Percentiles rank a stretch among this genome's conserved stretches.
Conservation (phyloP, 176 grass and related monocot species). For the Cenchrus americanus region DNA sequence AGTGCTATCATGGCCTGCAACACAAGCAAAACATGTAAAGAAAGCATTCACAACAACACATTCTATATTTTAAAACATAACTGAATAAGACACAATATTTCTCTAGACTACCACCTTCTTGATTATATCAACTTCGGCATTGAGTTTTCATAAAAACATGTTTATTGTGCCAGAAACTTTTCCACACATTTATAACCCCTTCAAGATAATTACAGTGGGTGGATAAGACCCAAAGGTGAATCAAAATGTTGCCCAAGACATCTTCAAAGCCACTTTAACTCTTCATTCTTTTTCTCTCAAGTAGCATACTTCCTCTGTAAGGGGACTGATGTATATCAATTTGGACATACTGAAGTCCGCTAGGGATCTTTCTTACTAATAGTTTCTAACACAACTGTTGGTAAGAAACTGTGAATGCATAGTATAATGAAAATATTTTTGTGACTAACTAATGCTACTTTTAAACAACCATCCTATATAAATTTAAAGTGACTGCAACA, state of each 20-base stretch:
- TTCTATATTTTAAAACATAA: not conserved
- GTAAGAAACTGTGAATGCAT: not conserved
- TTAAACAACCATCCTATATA: not conserved
- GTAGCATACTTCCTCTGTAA: not conserved
- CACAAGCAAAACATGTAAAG: conserved; percentile 19
- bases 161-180: not conserved
- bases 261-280: not conserved
- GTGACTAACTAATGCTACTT: not conserved
- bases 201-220: conserved; percentile 2
- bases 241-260: not conserved
- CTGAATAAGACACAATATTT: not conserved
- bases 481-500: not conserved
- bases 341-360: not conserved
- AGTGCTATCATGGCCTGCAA: conserved; percentile 96
- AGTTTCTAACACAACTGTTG: not conserved
- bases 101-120: not conserved
- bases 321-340: not conserved
- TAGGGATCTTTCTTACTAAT: not conserved
- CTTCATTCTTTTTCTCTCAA: not conserved
- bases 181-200: not conserved
- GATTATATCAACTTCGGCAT: not conserved
- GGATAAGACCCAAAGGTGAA: not conserved
- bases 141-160: not conserved
- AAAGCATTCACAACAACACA: not conserved
- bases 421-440: not conserved